These are phyloP conservation scores for Boeremia exigua DNA, from an alignment of 2,329 filamentous ascomycete genomes.

Conservation along the genomic window DNA sequence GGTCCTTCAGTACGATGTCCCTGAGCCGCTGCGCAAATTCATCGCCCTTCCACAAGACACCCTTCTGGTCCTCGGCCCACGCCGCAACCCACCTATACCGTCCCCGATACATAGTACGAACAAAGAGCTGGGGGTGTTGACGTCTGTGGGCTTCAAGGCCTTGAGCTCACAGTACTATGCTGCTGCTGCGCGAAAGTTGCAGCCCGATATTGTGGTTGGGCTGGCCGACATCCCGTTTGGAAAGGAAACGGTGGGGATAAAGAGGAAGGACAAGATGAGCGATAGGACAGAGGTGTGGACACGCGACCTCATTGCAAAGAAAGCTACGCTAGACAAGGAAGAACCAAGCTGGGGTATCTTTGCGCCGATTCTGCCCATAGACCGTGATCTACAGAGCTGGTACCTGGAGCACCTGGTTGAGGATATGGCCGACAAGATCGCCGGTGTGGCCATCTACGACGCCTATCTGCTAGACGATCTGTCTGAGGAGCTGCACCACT, in stretches of 20 bases:
- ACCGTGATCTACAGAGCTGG: conserved; percentile 75
- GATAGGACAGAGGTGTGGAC: conserved; percentile 87
- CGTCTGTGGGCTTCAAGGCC: conserved; percentile 82
- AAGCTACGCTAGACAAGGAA: conserved; percentile 38
- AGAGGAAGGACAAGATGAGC: conserved; percentile 81
- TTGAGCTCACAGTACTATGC: conserved; percentile 74
- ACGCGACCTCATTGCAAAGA: conserved; percentile 65
- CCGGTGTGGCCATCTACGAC: conserved; percentile 80
- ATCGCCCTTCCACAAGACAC: conserved; percentile 71
- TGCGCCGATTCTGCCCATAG: conserved; percentile 74
- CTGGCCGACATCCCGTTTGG: conserved; percentile 75
- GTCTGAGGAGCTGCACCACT: conserved; percentile 61
- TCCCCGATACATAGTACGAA: conserved; percentile 73
- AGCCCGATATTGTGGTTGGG: conserved; percentile 80
- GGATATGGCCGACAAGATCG: conserved; percentile 59
- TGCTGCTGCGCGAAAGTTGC: conserved; percentile 67
- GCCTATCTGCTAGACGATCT: conserved; percentile 72
- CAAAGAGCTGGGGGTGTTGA: conserved; percentile 76
- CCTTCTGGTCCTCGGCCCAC: conserved; percentile 75
- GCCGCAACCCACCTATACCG: conserved; percentile 76
- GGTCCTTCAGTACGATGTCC: conserved; percentile 58
- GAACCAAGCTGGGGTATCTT: conserved; percentile 54
- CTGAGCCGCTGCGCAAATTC: conserved; percentile 73
- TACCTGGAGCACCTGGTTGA: conserved; percentile 79
- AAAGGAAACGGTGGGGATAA: conserved; percentile 64